Evolutionary conservation across 208 protist genomes (phyloP).

Genomic region (Lotmaria passim): DNA sequence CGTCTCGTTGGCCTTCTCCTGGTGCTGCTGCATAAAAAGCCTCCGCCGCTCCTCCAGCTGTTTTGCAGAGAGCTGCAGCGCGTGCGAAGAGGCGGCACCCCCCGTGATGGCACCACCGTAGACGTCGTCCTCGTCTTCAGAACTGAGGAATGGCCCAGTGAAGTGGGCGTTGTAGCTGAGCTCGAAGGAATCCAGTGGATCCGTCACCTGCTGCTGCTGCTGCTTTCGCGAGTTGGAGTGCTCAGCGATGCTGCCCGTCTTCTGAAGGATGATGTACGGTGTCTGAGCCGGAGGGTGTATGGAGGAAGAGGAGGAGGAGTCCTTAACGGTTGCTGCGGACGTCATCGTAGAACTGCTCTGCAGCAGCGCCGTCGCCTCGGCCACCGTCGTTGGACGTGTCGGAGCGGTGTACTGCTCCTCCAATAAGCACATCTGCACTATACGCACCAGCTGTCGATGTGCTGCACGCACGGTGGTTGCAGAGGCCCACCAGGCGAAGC

Average conservation of each 20-base stretch:
- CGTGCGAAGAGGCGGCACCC: not conserved
- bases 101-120: not conserved
- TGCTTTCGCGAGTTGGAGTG: too few species aligned
- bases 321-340: too few species aligned
- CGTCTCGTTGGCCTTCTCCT: slow-evolving; percentile 75
- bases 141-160: slow-evolving; percentile 71
- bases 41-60: slow-evolving; percentile 32
- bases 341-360: not conserved
- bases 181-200: slow-evolving; percentile 34
- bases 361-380: slow-evolving; percentile 18
- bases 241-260: not conserved
- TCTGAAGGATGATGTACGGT: slow-evolving; percentile 4
- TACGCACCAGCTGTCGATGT: slow-evolving; percentile 27
- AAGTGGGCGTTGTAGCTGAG: slow-evolving; percentile 65
- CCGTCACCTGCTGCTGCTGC: not conserved
- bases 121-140: slow-evolving; percentile 61
- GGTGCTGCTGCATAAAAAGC: slow-evolving; percentile 39
- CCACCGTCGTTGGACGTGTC: slow-evolving; percentile 4
- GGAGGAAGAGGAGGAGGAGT: not conserved
- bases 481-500: slow-evolving; percentile 68
- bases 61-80: slow-evolving; percentile 11
- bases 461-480: slow-evolving; percentile 32
- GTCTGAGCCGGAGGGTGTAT: too few species aligned
- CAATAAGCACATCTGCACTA: not conserved
- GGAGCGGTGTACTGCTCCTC: slow-evolving; percentile 1